Percentiles rank a stretch among this genome's conserved stretches.
phyloP scores from a whole-genome alignment of 2,329 filamentous ascomycete genomes.

The Mycocentrospora acerina region DNA sequence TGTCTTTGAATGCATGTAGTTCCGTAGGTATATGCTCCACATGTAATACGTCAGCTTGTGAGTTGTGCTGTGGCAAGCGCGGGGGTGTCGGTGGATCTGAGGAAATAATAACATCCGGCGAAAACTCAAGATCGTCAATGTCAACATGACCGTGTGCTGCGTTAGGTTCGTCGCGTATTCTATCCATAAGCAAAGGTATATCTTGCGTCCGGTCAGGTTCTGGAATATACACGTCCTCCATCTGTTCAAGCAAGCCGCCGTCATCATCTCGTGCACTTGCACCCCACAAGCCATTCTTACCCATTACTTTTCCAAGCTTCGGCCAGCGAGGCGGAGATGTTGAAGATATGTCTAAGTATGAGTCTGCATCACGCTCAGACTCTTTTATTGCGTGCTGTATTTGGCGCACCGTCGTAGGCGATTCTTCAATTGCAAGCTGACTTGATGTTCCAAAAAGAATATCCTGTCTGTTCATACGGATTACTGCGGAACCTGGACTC shows the following conservation, averaged over 20 bases:
- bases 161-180: slow-evolving; percentile 8
- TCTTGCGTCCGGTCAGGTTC: slow-evolving; percentile 36
- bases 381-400: slow-evolving; percentile 38
- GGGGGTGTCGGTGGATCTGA: slow-evolving; percentile 25
- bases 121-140: slow-evolving; percentile 20
- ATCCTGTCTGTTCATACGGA: slow-evolving; percentile 33
- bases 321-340: slow-evolving; percentile 15
- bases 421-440: slow-evolving; percentile 42
- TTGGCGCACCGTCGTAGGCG: slow-evolving; percentile 38
- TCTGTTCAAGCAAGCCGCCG: slow-evolving; percentile 30
- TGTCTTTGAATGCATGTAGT: slow-evolving; percentile 21
- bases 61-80: not conserved
- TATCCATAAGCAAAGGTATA: slow-evolving; percentile 30
- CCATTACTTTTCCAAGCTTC: slow-evolving; percentile 17
- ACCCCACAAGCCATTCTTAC: slow-evolving; percentile 33
- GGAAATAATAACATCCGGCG: slow-evolving; percentile 17
- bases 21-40: not conserved
- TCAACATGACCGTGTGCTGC: slow-evolving; percentile 13
- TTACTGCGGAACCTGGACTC: slow-evolving; percentile 35
- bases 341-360: not conserved
- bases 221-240: slow-evolving; percentile 27
- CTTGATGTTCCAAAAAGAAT: slow-evolving; percentile 45
- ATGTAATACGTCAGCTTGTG: not conserved
- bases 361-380: slow-evolving; percentile 30
- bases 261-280: slow-evolving; percentile 37